A percentile compares a stretch with the other conserved stretches of the same genome.
Evolutionary conservation across 2,329 filamentous ascomycete genomes (phyloP).

Genomic region (Diaporthe eres): DNA sequence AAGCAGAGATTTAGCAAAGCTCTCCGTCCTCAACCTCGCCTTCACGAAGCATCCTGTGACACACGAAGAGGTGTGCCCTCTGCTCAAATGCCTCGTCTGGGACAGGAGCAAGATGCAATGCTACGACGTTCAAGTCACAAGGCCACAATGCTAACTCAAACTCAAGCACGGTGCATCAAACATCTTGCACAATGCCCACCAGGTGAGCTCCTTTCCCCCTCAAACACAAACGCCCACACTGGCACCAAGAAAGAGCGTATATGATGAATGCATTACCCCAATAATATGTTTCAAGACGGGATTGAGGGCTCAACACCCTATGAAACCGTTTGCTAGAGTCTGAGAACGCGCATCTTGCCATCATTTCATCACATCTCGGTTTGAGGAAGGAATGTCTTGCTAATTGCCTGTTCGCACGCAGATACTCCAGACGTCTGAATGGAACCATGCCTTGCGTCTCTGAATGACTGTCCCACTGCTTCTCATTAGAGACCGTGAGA

Average conservation of each 20-base stretch:
- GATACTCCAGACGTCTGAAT: background rate
- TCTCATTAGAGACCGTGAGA: no score
- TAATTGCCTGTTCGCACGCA: background rate
- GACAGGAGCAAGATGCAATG: background rate
- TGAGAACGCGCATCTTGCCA: constrained; percentile 29
- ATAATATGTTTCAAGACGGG: constrained; percentile 58
- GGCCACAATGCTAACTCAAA: no score
- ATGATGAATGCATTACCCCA: constrained; percentile 45
- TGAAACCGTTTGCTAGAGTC: constrained; percentile 50
- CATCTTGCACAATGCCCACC: background rate
- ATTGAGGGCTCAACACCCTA: constrained; percentile 49
- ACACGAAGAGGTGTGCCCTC: background rate
- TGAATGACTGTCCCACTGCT: background rate
- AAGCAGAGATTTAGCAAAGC: constrained; percentile 3
- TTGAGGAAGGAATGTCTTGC: background rate
- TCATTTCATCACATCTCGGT: background rate
- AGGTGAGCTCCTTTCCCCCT: constrained; percentile 2
- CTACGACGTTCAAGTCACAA: background rate
- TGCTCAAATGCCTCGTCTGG: background rate
- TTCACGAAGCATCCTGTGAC: background rate
- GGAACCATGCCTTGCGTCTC: background rate
- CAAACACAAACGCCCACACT: background rate
- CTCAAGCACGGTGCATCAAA: background rate
- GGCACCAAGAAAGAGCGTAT: constrained; percentile 6
- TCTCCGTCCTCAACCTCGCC: background rate